phyloP scores from a whole-genome alignment of 148 eudicot species.

The Oxyria digyna region DNA sequence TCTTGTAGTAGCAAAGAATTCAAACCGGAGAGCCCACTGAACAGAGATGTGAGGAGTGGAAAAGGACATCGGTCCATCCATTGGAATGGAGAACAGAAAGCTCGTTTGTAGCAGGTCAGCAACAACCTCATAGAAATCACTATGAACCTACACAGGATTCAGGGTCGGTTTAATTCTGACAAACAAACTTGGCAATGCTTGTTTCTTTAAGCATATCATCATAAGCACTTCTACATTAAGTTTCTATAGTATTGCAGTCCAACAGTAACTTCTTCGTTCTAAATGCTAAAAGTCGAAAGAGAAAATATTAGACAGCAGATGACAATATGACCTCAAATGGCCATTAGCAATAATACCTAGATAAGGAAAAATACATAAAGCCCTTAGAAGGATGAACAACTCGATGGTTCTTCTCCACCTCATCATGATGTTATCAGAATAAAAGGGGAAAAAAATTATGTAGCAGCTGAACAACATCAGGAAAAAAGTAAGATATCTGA shows the following conservation, averaged over 20 bases:
- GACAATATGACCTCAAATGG: background rate
- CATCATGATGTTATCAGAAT: background rate
- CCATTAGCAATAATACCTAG: background rate
- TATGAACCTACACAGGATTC: constrained; percentile 44
- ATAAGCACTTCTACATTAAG: background rate
- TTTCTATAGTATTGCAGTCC: background rate
- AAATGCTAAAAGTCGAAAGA: background rate
- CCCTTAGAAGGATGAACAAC: no score
- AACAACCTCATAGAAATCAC: constrained; percentile 87
- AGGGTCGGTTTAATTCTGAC: background rate
- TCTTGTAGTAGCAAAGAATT: constrained; percentile 80
- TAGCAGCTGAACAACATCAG: background rate
- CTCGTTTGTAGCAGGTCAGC: constrained; percentile 94
- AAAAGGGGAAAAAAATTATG: background rate
- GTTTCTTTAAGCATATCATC: background rate
- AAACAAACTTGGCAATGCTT: background rate
- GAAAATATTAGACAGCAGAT: background rate
- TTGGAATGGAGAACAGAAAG: constrained; percentile 83
- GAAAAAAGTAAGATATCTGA: background rate
- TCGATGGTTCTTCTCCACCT: background rate
- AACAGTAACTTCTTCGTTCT: background rate
- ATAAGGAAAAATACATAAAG: background rate
- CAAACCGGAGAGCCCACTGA: constrained; percentile 94
- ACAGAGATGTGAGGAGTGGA: constrained; percentile 80
- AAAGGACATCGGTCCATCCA: constrained; percentile 97